Conservation (phyloP, 768 basidiomycete genomes). For the Artomyces pyxidatus region DNA sequence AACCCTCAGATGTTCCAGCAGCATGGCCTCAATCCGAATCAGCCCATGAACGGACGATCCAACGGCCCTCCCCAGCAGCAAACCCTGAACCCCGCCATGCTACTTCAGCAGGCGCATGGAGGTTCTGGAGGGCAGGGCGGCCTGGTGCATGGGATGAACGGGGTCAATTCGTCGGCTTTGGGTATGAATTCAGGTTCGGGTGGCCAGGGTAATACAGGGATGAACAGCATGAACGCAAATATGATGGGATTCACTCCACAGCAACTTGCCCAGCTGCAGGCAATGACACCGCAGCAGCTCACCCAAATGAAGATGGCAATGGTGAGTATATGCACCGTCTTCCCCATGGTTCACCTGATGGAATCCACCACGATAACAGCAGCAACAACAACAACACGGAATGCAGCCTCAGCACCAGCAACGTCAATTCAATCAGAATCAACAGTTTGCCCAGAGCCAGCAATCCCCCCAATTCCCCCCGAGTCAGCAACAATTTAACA, state of each 20-base stretch:
- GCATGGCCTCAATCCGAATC: conserved; percentile 10
- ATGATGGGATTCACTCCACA: conserved; percentile 8
- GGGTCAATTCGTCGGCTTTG: conserved; percentile 17
- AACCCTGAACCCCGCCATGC: conserved; percentile 12
- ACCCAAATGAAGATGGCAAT: conserved; percentile 5
- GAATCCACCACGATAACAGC: conserved; percentile 2
- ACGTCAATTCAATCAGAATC: conserved; percentile 13
- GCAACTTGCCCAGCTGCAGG: conserved; percentile 12
- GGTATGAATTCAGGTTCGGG: conserved; percentile 9
- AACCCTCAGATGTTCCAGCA: conserved; percentile 15
- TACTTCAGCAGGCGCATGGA: conserved; percentile 11
- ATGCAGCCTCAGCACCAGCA: conserved; percentile 12
- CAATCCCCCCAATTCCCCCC: not conserved
- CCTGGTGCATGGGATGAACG: conserved; percentile 13
- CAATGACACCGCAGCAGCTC: conserved; percentile 12
- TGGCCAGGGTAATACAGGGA: conserved; percentile 6
- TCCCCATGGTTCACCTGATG: not conserved
- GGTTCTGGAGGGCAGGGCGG: conserved; percentile 5
- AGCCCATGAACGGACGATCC: conserved; percentile 11
- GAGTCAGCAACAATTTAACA: conserved; percentile 10
- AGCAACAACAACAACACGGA: conserved; percentile 4
- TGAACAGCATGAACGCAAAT: conserved; percentile 8
- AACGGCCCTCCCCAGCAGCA: conserved; percentile 10
- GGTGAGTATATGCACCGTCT: conserved; percentile 2
- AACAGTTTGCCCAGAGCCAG: conserved; percentile 15